These are phyloP conservation scores for Sordariomycetes sp. DNA, from an alignment of 2,329 filamentous ascomycete species.

Conservation along the genomic window DNA sequence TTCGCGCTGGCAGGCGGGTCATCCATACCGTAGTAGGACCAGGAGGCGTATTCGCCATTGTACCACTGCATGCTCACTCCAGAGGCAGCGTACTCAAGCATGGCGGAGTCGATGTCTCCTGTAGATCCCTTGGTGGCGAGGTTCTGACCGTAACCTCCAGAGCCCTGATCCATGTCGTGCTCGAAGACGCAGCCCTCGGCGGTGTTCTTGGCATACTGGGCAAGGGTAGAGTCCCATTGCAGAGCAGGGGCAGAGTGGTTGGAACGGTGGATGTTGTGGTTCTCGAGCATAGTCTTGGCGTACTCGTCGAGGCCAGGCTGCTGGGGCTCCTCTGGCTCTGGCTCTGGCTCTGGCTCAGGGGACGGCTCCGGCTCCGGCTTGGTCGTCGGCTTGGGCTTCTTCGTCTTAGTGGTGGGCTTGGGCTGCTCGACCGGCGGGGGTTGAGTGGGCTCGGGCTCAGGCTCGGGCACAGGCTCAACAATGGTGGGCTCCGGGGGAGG, in stretches of 20 bases:
- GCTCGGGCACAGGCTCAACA: conserved; percentile 7
- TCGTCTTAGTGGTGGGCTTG: conserved; percentile 3
- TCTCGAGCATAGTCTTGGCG: conserved; percentile 41
- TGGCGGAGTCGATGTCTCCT: conserved; percentile 20
- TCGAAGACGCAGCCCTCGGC: conserved; percentile 61
- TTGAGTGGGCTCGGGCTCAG: conserved; percentile 6
- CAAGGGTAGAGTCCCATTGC: conserved; percentile 56
- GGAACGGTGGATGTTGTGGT: conserved; percentile 79
- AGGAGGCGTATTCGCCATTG: conserved; percentile 61
- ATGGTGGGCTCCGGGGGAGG: conserved; percentile 3
- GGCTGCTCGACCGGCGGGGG: conserved; percentile 2
- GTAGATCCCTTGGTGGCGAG: conserved; percentile 56
- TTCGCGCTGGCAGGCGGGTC: conserved; percentile 41
- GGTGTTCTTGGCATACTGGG: conserved; percentile 51
- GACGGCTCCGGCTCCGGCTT: background rate
- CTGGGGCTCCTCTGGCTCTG: conserved; percentile 3
- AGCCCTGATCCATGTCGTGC: conserved; percentile 60
- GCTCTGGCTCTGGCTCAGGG: conserved; percentile 2
- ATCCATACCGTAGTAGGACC: conserved; percentile 48
- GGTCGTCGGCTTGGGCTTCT: conserved; percentile 6
- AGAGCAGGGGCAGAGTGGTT: conserved; percentile 67
- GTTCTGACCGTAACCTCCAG: conserved; percentile 80
- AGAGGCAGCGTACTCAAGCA: conserved; percentile 48
- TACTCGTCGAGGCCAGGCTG: conserved; percentile 14
- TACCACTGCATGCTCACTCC: conserved; percentile 83